Evolutionary conservation across 208 protist species (phyloP), one percentile per base, ranked within the genome.

Genomic region (Acanthamoeba culbertsoni): DNA sequence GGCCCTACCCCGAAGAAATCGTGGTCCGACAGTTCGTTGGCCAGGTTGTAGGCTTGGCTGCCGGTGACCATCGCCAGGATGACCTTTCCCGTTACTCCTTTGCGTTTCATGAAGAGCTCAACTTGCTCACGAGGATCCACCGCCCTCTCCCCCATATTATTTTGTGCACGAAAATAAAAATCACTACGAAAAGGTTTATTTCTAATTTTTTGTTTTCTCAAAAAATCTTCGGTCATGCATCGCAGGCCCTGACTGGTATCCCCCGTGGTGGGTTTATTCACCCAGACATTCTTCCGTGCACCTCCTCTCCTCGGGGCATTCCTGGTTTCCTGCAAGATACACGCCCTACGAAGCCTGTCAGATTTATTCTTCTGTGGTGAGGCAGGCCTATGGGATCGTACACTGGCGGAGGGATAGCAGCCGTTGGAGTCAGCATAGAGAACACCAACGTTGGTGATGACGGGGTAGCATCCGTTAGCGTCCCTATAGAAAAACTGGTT

Each of bases 1-100:
- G 7, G 57, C 7, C 26, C 6, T 57, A 89, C 79, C 26, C 79
- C 79, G 12, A 89, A 46, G 51, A 68, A 89, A 31, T 89, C 79
- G 79, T 89, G 53, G 79, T 89, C 79, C 48, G 51, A 68, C 1
- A 57, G 35, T 33, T 89, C 79, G 79, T 89, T 57, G 45, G 79
- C 51, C 48, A 89, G 79, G 48, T 89, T 89, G 79, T 89, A 89
- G 79, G 79, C 79, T 37, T 89, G 79, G 79, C 79, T 89, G 79
- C 79, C 79, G 7, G 53, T 89, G 26, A 89, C 79, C 79, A 89
- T 89, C 31, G 79, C 79, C 48, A 89, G 31, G 79, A 89, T 57
- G 33, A 89, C 51, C 42, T 82, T 82, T 6, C 71, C 71, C 23
- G 45, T 48, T 4, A 82, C 42, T 3, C 71, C 71, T 26, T 82